These are phyloP conservation scores for Wickerhamiella allomyrinae DNA, from an alignment of 805 yeast species.

Conservation along the genomic window DNA sequence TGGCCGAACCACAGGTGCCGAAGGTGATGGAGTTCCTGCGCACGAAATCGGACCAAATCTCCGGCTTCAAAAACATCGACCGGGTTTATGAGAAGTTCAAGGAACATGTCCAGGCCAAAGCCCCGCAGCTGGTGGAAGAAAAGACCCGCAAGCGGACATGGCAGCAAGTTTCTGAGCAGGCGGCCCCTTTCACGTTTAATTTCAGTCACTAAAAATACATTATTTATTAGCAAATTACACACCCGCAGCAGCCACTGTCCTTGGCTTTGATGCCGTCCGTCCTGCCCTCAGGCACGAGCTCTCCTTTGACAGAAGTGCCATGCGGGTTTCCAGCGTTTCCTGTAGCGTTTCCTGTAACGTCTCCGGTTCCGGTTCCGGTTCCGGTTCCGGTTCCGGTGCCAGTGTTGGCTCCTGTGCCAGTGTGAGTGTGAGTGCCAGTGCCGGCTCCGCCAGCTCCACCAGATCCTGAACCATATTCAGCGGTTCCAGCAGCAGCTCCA, in stretches of 20 bases:
- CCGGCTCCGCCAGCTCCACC: too few species aligned
- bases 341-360: too few species aligned
- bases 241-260: slow-evolving; percentile 7
- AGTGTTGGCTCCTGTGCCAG: too few species aligned
- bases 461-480: too few species aligned
- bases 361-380: too few species aligned
- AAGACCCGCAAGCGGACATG: slow-evolving; percentile 7
- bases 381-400: too few species aligned
- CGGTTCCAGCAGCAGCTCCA: too few species aligned
- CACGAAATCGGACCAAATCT: slow-evolving; percentile 52
- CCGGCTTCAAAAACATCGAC: slow-evolving; percentile 46
- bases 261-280: neutral
- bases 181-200: neutral
- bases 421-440: too few species aligned
- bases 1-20: slow-evolving; percentile 46
- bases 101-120: slow-evolving; percentile 32
- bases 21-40: slow-evolving; percentile 53
- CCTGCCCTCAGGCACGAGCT: neutral
- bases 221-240: slow-evolving; percentile 7
- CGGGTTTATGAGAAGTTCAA: slow-evolving; percentile 53
- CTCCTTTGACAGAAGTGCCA: too few species aligned
- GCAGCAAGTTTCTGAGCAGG: slow-evolving; percentile 6
- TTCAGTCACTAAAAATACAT: neutral
- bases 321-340: too few species aligned
- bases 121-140: slow-evolving; percentile 22